Evolutionary conservation across 441 rosid genomes (phyloP).

Genomic region (Daphne laureola): DNA sequence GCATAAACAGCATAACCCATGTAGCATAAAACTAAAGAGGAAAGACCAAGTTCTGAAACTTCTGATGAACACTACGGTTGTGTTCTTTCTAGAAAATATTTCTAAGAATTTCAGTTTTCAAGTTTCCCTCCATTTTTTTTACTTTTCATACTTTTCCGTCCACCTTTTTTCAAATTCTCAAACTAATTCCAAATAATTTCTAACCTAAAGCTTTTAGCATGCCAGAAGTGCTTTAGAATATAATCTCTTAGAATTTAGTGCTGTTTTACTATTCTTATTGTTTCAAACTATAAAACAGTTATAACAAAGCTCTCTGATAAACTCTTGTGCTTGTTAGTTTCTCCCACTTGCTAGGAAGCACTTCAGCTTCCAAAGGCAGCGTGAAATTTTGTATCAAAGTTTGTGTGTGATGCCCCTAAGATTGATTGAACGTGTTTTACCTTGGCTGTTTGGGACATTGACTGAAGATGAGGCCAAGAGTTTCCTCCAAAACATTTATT

Average conservation of each 20-base stretch:
- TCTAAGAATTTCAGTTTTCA: no score
- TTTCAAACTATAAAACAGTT: neutral
- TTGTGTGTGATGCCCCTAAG: slow-evolving; percentile 71
- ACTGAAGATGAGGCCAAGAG: slow-evolving; percentile 53
- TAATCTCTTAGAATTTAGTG: neutral
- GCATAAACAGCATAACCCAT: no score
- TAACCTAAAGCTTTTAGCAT: neutral
- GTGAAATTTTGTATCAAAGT: slow-evolving; percentile 65
- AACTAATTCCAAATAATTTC: no score
- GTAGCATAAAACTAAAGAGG: no score
- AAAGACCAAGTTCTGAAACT: no score
- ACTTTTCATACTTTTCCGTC: no score
- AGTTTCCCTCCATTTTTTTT: no score
- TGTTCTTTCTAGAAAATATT: no score
- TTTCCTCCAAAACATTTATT: slow-evolving; percentile 57
- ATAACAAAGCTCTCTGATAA: slow-evolving; percentile 15
- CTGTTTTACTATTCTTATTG: no score
- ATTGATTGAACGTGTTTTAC: slow-evolving; percentile 65
- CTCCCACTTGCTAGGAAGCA: slow-evolving; percentile 64
- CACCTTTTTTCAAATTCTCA: no score
- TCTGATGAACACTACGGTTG: no score
- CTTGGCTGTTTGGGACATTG: slow-evolving; percentile 59
- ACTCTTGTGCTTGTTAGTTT: slow-evolving; percentile 42
- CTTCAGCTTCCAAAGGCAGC: slow-evolving; percentile 57
- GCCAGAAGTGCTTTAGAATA: slow-evolving; percentile 4